Percentiles rank a stretch among this genome's conserved stretches.
Evolutionary conservation across 768 basidiomycete species (phyloP).

Genomic region (Pholiota microspora): DNA sequence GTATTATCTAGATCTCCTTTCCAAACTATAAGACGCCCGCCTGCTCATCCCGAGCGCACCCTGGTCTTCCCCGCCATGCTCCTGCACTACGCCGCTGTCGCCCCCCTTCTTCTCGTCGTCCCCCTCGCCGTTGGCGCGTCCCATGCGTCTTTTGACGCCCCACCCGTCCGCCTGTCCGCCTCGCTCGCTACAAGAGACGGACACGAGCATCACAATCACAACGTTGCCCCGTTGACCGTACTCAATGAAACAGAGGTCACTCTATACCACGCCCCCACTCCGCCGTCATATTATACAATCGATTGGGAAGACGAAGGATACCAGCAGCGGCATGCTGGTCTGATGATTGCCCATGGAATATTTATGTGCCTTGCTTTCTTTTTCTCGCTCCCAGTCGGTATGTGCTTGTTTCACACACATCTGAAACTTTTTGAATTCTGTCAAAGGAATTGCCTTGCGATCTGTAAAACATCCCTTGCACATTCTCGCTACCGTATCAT

Average conservation of each 20-base stretch:
- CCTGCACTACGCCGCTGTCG: slow-evolving; percentile 8
- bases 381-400: slow-evolving; percentile 78
- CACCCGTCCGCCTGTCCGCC: neutral
- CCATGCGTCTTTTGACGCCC: neutral
- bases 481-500: slow-evolving; percentile 53
- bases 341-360: slow-evolving; percentile 73
- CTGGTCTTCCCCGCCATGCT: slow-evolving; percentile 12
- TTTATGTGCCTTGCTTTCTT: slow-evolving; percentile 84
- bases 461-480: slow-evolving; percentile 71
- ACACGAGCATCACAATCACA: slow-evolving; percentile 48
- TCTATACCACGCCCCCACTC: slow-evolving; percentile 63
- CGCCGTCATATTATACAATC: slow-evolving; percentile 79
- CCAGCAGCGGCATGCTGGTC: slow-evolving; percentile 52
- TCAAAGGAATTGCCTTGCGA: slow-evolving; percentile 73
- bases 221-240: slow-evolving; percentile 49
- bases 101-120: slow-evolving; percentile 11
- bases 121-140: slow-evolving; percentile 8
- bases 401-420: slow-evolving; percentile 9
- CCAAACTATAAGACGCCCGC: slow-evolving; percentile 6
- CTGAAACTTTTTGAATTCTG: slow-evolving; percentile 2
- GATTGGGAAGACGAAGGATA: slow-evolving; percentile 60
- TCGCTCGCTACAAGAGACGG: slow-evolving; percentile 20
- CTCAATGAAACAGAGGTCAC: slow-evolving; percentile 80
- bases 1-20: slow-evolving; percentile 6
- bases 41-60: neutral